Conservation (phyloP, 192 early-diverging fungal genomes). For the Coemansia erecta region DNA sequence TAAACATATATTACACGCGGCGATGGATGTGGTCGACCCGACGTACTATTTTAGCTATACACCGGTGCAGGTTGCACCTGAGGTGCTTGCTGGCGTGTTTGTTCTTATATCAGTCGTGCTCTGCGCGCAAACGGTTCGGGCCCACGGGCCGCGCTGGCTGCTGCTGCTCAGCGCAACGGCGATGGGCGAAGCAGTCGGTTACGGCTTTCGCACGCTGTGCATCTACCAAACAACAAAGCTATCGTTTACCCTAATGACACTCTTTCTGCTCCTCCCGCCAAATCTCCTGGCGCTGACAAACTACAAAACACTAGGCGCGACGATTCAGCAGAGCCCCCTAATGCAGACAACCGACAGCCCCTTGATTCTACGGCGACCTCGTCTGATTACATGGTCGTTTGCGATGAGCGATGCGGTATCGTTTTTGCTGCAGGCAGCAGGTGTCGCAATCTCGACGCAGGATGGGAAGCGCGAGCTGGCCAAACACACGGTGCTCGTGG, state of each 20-base stretch:
- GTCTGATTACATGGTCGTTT: conserved; percentile 40
- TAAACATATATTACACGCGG: neutral
- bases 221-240: conserved; percentile 22
- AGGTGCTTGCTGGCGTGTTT: conserved; percentile 11
- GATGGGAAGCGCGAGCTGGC: conserved; percentile 10
- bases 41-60: conserved; percentile 21
- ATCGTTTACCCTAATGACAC: conserved; percentile 20
- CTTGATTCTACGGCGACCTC: conserved; percentile 12
- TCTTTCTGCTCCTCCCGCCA: conserved; percentile 38
- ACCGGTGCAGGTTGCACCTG: conserved; percentile 17
- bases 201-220: conserved; percentile 25
- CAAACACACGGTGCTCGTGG: conserved; percentile 25
- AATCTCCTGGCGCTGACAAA: conserved; percentile 38
- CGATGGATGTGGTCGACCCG: conserved; percentile 4
- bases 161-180: conserved; percentile 15
- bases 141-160: conserved; percentile 9
- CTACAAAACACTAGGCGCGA: conserved; percentile 34
- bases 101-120: conserved; percentile 2
- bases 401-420: conserved; percentile 35
- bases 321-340: conserved; percentile 5
- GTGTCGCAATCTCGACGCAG: conserved; percentile 23
- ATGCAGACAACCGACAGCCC: neutral
- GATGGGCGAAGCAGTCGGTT: conserved; percentile 26
- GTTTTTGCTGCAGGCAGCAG: conserved; percentile 28
- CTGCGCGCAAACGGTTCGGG: conserved; percentile 2